A percentile compares a stretch with the other conserved stretches of the same genome.
Conservation (phyloP, 2,329 filamentous ascomycete species). For the Stemphylium vesicarium region DNA sequence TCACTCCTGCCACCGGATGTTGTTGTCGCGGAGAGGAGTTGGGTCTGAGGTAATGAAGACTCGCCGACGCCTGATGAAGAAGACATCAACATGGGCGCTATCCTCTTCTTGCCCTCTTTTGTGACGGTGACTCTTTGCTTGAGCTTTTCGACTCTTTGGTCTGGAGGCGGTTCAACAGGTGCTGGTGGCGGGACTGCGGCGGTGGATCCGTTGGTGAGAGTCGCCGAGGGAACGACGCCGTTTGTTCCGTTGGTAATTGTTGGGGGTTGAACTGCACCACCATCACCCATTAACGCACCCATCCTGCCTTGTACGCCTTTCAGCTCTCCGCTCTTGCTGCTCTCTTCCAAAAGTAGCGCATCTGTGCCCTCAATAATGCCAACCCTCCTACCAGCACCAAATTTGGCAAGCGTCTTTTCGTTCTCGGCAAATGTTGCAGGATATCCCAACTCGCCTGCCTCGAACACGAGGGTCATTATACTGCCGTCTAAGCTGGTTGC, state of each 20-base stretch:
- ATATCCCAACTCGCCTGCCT: constrained; percentile 86
- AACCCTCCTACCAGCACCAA: constrained; percentile 84
- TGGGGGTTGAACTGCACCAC: constrained; percentile 52
- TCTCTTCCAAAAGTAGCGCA: constrained; percentile 83
- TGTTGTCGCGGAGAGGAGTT: constrained; percentile 77
- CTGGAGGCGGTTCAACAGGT: constrained; percentile 45
- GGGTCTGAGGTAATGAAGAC: constrained; percentile 86
- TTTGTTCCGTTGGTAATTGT: constrained; percentile 64
- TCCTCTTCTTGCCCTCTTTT: constrained; percentile 96
- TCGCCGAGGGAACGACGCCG: constrained; percentile 53
- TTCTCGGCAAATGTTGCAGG: constrained; percentile 87
- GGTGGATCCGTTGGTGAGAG: constrained; percentile 54
- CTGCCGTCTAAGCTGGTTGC: constrained; percentile 88
- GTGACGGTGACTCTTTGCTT: constrained; percentile 94
- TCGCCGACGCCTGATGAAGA: constrained; percentile 86
- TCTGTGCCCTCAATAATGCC: constrained; percentile 94
- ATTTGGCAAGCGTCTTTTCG: constrained; percentile 90
- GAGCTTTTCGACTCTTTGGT: constrained; percentile 70
- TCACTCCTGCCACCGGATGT: constrained; percentile 69
- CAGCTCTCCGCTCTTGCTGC: constrained; percentile 88
- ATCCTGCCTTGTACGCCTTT: constrained; percentile 92
- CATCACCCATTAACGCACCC: constrained; percentile 97
- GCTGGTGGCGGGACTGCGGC: constrained; percentile 41
- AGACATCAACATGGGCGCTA: constrained; percentile 83
- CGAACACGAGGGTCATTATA: constrained; percentile 81